Conservation (phyloP, 805 yeast genomes). For the Lachancea meyersii region DNA sequence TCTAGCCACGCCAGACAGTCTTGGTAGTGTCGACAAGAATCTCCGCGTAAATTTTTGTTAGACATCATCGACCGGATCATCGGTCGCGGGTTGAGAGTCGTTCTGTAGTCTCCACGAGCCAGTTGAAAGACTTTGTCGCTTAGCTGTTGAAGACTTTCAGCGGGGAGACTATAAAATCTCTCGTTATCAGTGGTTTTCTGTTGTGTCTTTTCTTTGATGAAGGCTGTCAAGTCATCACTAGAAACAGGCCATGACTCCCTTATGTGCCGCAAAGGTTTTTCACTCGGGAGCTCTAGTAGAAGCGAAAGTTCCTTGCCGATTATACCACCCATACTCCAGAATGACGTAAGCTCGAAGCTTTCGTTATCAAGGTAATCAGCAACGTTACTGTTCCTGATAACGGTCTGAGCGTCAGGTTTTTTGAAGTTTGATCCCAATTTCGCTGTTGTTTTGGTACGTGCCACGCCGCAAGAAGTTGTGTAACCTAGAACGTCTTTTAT, state of each 20-base stretch:
- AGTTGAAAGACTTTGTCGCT: constrained; percentile 53
- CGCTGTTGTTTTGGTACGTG: constrained; percentile 68
- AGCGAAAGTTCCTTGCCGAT: constrained; percentile 55
- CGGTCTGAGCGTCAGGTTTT: constrained; percentile 85
- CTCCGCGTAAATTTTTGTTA: constrained; percentile 66
- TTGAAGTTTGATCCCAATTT: constrained; percentile 79
- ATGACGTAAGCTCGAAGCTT: constrained; percentile 59
- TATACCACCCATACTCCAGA: constrained; percentile 91
- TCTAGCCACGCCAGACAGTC: constrained; percentile 75
- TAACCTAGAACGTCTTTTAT: constrained; percentile 58
- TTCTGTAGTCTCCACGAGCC: constrained; percentile 54
- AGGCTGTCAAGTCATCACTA: constrained; percentile 31
- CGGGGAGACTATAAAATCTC: constrained; percentile 20
- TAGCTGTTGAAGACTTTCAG: constrained; percentile 40
- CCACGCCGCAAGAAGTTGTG: constrained; percentile 86
- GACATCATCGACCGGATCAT: constrained; percentile 84
- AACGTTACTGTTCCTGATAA: constrained; percentile 48
- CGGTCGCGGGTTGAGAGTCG: constrained; percentile 52
- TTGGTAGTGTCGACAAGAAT: constrained; percentile 42
- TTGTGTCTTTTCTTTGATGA: constrained; percentile 14
- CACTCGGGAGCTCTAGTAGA: constrained; percentile 47
- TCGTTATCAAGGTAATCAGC: constrained; percentile 44
- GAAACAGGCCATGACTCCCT: constrained; percentile 41
- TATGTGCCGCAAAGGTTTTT: constrained; percentile 43
- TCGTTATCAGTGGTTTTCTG: constrained; percentile 4